A percentile compares a stretch with the other conserved stretches of the same genome.
phyloP scores from a whole-genome alignment of 2,329 filamentous ascomycete genomes.

The Fusarium torulosum region DNA sequence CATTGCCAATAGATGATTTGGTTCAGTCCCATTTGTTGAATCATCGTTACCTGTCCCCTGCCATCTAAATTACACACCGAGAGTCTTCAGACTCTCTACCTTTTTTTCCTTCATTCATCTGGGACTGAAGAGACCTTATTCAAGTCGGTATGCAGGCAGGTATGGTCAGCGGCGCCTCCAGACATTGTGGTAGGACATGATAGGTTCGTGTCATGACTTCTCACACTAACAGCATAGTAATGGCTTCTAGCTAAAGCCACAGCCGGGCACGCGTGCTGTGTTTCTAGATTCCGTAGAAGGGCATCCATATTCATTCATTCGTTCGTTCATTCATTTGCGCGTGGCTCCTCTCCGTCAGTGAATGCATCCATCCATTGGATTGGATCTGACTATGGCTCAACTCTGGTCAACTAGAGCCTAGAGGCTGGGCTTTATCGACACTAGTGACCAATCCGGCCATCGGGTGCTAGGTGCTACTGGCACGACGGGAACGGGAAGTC shows the following conservation, averaged over 20 bases:
- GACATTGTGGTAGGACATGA: background rate
- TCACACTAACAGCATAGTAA: slow-evolving; percentile 9
- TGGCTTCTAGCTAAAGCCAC: background rate
- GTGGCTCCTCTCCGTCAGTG: too few species aligned
- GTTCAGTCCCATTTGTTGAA: too few species aligned
- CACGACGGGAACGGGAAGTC: slow-evolving; percentile 41
- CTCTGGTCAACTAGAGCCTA: slow-evolving; percentile 6
- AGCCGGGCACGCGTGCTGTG: background rate
- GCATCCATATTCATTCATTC: background rate
- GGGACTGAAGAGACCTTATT: too few species aligned
- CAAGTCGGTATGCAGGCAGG: slow-evolving; percentile 10
- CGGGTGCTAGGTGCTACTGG: slow-evolving; percentile 27
- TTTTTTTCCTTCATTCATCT: too few species aligned
- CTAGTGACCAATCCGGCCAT: slow-evolving; percentile 40
- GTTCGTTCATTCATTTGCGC: too few species aligned
- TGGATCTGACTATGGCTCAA: too few species aligned
- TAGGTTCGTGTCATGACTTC: slow-evolving; percentile 12
- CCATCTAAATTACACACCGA: too few species aligned
- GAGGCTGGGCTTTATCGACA: slow-evolving; percentile 38
- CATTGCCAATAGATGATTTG: too few species aligned
- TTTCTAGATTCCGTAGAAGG: slow-evolving; percentile 14
- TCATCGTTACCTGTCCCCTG: too few species aligned
- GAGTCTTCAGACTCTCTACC: too few species aligned
- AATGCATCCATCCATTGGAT: too few species aligned
- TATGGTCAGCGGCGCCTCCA: background rate